Evolutionary conservation across 2,329 filamentous ascomycete genomes (phyloP), one percentile per base, ranked within the genome.

Genomic region (Mollisia scopiformis): DNA sequence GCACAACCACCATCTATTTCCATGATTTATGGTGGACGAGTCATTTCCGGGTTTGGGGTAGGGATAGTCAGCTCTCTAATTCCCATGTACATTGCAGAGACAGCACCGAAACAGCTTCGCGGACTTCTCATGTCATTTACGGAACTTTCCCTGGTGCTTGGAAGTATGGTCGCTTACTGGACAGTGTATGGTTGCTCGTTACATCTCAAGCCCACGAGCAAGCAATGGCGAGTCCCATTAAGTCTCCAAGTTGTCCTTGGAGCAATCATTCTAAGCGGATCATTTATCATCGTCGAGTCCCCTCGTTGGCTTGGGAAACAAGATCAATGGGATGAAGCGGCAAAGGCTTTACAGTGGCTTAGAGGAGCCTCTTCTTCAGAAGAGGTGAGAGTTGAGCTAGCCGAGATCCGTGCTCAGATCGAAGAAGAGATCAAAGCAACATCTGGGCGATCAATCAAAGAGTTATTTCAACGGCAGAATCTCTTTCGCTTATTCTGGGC

Each of bases 201-300:
- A 69, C 74, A 61, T 73, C 77, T 61, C 66, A 80, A 41, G 1
- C 43, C 57, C 50, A 70, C 0, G 37, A 72, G 1, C 78, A 77
- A 62, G 79, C 83, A 71, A 81, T 68, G 62, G 65, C 60, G 65
- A 88, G 88, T 69, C 83, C 85, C 2, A 86, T 86, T 2, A 4
- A 76, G 74, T 5, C 21, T 71, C 14, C 67, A 71, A 21, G 74
- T 84, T 5, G 73, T 83, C 1, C 79, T 80, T 0, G 80, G 78
- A 2, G 84, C 82, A 5, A 75, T 93, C 62, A 91, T 92, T 71
- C 84, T 91, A 70, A 77, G 8, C 68, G 79, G 62, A 71, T 77
- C 59, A 79, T 77, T 7, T 69, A 82, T 28, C 6, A 37, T 55
- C 8, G 21, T 66, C 55, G 89, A 92, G 72, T 91, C 79, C 51